Base-by-base conservation (phyloP, 2,329 filamentous ascomycete genomes). In the Pseudopyricularia javanii region DNA sequence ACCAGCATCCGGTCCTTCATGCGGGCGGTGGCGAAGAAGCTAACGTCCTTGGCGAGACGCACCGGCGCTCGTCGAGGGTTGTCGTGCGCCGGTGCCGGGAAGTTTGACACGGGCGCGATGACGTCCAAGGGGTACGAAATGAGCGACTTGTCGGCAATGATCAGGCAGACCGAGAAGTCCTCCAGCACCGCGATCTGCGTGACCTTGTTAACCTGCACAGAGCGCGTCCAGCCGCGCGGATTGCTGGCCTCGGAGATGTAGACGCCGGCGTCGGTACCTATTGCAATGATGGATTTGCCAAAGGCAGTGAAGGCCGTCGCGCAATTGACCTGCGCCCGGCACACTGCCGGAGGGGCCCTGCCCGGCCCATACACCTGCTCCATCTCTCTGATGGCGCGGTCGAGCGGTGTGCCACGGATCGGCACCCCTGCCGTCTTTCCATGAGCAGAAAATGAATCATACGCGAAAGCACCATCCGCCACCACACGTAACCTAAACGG, bases 1-100 rank as follows among this genome's bases (percentile, higher is more conserved):
- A 98, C 83, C 7, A 98, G 74, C 58, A 86, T 91, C 7, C 93
- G 82, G 56, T 98, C 93, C 74, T 98, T 98, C 91, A 98, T 96
- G 55, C 87, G 83, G 9, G 91, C 93, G 1, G 90, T 93, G 15
- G 90, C 88, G 66, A 98, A 98, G 74, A 97, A 98, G 14, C 91
- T 88, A 20, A 98, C 91, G 63, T 98, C 93, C 64, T 93, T 88
- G 58, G 85, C 86, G 33, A 98, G 77, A 61, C 91, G 89, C 65
- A 97, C 91, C 0, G 93, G 93, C n/a, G 93, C 89, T 57, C 87
- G 82, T 26, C 88, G 82, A 3, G 83, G 76, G 45, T 83, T 91
- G 64, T 95, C 88, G 58, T 81, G 80, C 14, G 73, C 70, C 7
- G 82, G 74, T 5, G 79, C 74, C 8, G 82, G 75, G 60, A 78